These are phyloP conservation scores for Apiospora malaysiana DNA, from an alignment of 2,329 filamentous ascomycete species.

Conservation along the genomic window DNA sequence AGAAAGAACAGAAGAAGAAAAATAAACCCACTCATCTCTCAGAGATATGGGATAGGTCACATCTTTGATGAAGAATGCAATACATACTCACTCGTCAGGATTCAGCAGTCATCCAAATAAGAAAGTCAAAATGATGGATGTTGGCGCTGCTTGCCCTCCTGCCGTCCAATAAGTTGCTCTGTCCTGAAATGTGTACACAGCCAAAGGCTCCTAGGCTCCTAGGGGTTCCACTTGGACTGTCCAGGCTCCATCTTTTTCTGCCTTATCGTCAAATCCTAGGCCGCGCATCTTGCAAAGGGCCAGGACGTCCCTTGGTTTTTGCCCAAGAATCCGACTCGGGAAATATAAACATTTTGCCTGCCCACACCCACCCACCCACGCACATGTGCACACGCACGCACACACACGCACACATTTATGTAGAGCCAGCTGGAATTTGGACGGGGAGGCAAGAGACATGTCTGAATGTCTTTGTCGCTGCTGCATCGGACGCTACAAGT, in stretches of 20 bases:
- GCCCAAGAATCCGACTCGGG: neutral
- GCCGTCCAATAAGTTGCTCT: neutral
- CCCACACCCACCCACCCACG: conserved; percentile 7
- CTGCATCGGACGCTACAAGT: neutral
- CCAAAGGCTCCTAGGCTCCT: neutral
- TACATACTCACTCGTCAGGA: neutral
- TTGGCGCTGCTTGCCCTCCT: neutral
- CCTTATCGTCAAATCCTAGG: conserved; percentile 17
- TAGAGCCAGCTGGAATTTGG: neutral
- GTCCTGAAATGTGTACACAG: neutral
- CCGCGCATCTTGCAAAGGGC: neutral
- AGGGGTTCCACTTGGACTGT: neutral
- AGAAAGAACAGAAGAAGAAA: no score
- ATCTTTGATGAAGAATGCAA: neutral
- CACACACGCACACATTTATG: neutral
- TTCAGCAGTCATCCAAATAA: neutral
- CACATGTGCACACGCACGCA: neutral
- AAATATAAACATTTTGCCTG: conserved; percentile 3
- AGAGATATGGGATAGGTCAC: neutral
- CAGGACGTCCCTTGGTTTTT: neutral
- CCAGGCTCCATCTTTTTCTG: neutral
- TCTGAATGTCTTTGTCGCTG: no score
- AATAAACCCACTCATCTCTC: neutral
- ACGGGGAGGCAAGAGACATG: neutral
- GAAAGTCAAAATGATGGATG: neutral